Evolutionary conservation across 306 rosid species (phyloP).

Genomic region (Luffa aegyptiaca): DNA sequence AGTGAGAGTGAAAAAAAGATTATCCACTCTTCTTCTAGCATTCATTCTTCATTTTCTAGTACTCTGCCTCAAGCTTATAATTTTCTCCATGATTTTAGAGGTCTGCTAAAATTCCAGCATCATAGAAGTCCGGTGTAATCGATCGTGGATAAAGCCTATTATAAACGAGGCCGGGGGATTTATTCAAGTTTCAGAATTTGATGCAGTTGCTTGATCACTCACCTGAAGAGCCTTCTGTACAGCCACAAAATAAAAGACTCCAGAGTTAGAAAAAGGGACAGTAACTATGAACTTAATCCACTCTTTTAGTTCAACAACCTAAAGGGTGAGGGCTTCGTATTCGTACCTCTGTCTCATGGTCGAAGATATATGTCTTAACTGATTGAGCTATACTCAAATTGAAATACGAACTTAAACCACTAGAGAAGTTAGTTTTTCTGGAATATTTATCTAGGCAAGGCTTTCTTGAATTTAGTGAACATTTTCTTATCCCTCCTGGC

Average conservation of each 20-base stretch:
- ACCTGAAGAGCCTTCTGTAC: neutral
- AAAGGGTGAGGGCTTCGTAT: too few relatives aligned
- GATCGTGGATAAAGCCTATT: neutral
- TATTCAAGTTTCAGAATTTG: neutral
- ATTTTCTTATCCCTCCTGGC: neutral
- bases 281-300: neutral
- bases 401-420: neutral
- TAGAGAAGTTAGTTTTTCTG: neutral
- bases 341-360: too few relatives aligned
- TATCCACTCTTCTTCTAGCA: neutral
- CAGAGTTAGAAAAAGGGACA: neutral
- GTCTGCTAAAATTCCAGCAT: constrained; percentile 32
- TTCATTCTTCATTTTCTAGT: constrained; percentile 8
- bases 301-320: too few relatives aligned
- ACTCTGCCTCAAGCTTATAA: neutral
- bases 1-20: neutral
- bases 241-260: neutral
- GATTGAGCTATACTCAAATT: too few relatives aligned
- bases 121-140: neutral
- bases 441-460: neutral
- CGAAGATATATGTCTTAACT: too few relatives aligned
- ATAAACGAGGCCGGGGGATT: neutral
- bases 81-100: constrained; percentile 26
- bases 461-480: neutral
- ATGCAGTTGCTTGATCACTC: neutral